Base-by-base conservation (phyloP, 768 basidiomycete genomes). In the Tylopilus plumbeoviolaceoides region DNA sequence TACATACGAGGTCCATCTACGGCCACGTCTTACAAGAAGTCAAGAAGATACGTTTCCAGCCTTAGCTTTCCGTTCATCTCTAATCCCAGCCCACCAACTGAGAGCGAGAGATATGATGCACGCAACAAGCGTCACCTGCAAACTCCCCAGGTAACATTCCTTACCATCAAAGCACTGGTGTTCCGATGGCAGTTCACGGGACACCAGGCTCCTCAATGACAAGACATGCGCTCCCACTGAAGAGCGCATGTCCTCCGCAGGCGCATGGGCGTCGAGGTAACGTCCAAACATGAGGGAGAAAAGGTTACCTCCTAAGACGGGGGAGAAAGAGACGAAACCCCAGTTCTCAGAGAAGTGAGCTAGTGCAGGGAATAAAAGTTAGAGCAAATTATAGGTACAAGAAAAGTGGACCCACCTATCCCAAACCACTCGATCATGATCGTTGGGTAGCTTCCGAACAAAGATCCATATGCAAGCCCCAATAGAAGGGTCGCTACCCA, bases 361-460 rank as follows among this genome's bases (percentile, higher is more conserved):
- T 85, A 57, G 14, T 20, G 10, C 6, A 28, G 27, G 38, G 9
- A 25, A 33, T 2, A 52, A 39, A 25, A 46, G 33, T n/a, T 9
- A 10, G 27, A 21, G 39, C 3, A 7, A 5, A 27, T n/a, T 6
- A 25, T 1, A 20, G 2, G 20, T 2, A 17, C 7, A 21, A 9
- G 14, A 14, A 51, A 25, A 44, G 17, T 28, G 11, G 2, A 82
- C 87, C 63, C 60, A 89, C 89, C 74, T 62, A 95, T 74, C 7
- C 92, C 92, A 59, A 94, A 95, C 90, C 89, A 93, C 59, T 95
- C 93, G 23, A 94, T 77, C 47, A 81, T 76, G 28, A 95, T 75
- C n/a, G 85, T 83, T 0, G 90, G 89, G 62, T 80, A 77, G 40
- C 88, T 72, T 2, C 86, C 87, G 64, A 90, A 92, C 49, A 83